Base-by-base conservation (phyloP, 2,329 filamentous ascomycete genomes). In the Xylariomycetidae sp. region DNA sequence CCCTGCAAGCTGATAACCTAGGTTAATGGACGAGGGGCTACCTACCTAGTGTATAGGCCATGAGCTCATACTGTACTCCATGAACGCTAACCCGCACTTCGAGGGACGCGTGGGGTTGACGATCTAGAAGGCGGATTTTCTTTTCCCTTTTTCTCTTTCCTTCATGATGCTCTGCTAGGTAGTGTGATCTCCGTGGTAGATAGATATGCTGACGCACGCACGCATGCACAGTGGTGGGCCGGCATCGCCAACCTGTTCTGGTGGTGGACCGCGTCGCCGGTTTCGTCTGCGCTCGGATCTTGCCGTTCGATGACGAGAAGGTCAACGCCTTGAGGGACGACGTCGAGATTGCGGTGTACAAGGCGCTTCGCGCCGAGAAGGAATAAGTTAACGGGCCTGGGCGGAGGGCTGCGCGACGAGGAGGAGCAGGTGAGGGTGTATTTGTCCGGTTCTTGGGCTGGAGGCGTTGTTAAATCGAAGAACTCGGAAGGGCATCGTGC, bases 181-280 rank as follows among this genome's bases (percentile, higher is more conserved):
- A 64, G 65, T 1, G 44, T 52, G 1, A 74, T 75, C 3, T 75
- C 76, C 0, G 61, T 76, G 7, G 71, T 70, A 0, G 53, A 43
- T 3, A 59, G 63, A n/a, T n/a, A n/a, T n/a, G n/a, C n/a, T n/a
- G n/a, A n/a, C n/a, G n/a, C n/a, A n/a, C n/a, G n/a, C n/a, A n/a
- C n/a, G n/a, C n/a, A n/a, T 2, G 76, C 74, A 0, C 68, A 47
- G 0, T 66, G 61, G 47, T 82, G 78, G 78, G 70, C 70, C 2
- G 77, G 78, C 0, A 44, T 81, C 19, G 54, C 73, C 4, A 82
- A 81, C 49, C 45, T 72, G 19, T 81, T 64, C 47, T 82, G 76
- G 74, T 82, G 75, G 76, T 61, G 61, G 70, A 67, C 35, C 76
- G 73, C 0, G 58, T 80, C 26, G 76, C 65, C 0, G 72, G 70